Conservation (phyloP, 2,329 filamentous ascomycete species). For the Trichoderma koningii region DNA sequence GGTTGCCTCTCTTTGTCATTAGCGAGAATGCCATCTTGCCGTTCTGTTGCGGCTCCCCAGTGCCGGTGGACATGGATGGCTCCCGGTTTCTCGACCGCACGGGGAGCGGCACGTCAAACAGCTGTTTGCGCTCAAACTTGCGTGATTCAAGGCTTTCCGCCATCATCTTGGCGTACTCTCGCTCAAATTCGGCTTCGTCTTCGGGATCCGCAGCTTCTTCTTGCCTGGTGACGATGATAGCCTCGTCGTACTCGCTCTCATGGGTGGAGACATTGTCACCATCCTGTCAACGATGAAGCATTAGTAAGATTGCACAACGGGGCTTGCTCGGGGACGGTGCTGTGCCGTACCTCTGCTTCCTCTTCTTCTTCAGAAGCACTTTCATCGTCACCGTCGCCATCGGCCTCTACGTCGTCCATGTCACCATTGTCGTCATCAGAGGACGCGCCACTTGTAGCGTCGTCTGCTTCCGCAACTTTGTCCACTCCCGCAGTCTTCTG, state of each 20-base stretch:
- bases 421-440: constrained; percentile 77
- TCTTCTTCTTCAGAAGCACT: constrained; percentile 64
- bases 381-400: constrained; percentile 61
- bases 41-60: constrained; percentile 32
- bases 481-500: constrained; percentile 78
- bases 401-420: constrained; percentile 63
- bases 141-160: constrained; percentile 92
- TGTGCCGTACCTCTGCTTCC: constrained; percentile 55
- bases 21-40: constrained; percentile 94
- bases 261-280: constrained; percentile 51
- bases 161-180: constrained; percentile 98
- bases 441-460: constrained; percentile 67
- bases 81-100: constrained; percentile 75
- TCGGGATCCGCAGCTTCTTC: constrained; percentile 91
- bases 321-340: not conserved
- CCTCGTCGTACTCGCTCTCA: constrained; percentile 73
- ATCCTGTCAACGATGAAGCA: constrained; percentile 48
- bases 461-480: constrained; percentile 69
- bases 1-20: constrained; percentile 92
- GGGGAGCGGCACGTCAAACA: constrained; percentile 96
- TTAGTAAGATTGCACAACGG: constrained; percentile 50
- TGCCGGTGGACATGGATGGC: constrained; percentile 37
- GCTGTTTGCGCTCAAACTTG: constrained; percentile 90
- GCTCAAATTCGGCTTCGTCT: constrained; percentile 94
- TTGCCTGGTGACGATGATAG: constrained; percentile 87